phyloP scores from a whole-genome alignment of 768 basidiomycete species.

The Gymnopilus dilepis region DNA sequence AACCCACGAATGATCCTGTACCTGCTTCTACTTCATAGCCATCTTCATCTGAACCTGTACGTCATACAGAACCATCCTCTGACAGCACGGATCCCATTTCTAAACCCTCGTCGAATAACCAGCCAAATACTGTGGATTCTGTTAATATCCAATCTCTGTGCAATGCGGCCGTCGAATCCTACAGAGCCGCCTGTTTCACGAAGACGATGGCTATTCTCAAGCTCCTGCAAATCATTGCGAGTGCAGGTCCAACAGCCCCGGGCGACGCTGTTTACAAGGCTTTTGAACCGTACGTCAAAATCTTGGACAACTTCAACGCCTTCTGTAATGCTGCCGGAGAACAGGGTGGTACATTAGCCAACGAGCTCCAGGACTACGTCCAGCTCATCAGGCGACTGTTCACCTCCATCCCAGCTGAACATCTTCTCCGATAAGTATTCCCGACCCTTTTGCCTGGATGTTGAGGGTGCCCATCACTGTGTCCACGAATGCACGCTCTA shows the following conservation, averaged over 20 bases:
- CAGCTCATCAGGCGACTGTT: slow-evolving; percentile 16
- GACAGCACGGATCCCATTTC: too few species aligned
- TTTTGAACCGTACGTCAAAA: slow-evolving; percentile 14
- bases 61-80: too few species aligned
- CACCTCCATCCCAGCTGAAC: slow-evolving; percentile 16
- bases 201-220: slow-evolving; percentile 3
- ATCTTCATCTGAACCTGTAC: too few species aligned
- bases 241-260: background rate
- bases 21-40: too few species aligned
- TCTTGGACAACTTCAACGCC: slow-evolving; percentile 19
- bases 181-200: background rate
- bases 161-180: background rate
- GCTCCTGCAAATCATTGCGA: background rate
- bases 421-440: slow-evolving; percentile 9
- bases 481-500: slow-evolving; percentile 34
- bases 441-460: slow-evolving; percentile 12
- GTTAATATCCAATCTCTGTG: background rate
- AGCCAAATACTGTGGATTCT: background rate
- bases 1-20: too few species aligned
- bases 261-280: slow-evolving; percentile 10
- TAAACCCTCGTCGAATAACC: background rate
- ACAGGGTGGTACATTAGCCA: background rate
- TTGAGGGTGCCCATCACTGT: slow-evolving; percentile 27
- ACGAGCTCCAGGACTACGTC: slow-evolving; percentile 18
- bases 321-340: background rate